phyloP scores from a whole-genome alignment of 176 grass and related monocot species.

The Bonia amplexicaulis region DNA sequence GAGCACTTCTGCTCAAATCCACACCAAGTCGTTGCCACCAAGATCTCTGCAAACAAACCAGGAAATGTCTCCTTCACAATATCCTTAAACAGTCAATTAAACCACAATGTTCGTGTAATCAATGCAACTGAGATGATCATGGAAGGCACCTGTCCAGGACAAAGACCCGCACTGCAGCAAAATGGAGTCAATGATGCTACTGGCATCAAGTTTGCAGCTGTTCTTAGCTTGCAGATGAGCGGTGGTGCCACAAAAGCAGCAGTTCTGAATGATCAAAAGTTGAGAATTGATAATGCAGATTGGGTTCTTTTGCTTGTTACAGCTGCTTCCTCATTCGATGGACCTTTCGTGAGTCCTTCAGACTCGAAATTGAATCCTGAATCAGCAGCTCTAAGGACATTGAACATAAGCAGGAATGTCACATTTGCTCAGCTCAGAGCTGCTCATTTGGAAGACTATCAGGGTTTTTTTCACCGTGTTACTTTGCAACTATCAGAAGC shows the following conservation, averaged over 20 bases:
- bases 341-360: constrained; percentile 55
- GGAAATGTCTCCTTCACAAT: constrained; percentile 48
- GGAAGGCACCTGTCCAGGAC: constrained; percentile 50
- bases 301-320: constrained; percentile 56
- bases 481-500: constrained; percentile 46
- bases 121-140: constrained; percentile 52
- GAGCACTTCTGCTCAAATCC: constrained; percentile 75
- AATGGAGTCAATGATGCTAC: constrained; percentile 1
- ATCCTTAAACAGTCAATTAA: constrained; percentile 50
- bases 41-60: constrained; percentile 54
- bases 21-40: constrained; percentile 55
- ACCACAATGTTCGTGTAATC: constrained; percentile 30
- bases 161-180: constrained; percentile 19
- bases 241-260: constrained; percentile 12
- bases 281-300: constrained; percentile 63
- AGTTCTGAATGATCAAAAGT: constrained; percentile 37
- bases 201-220: constrained; percentile 65
- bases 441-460: constrained; percentile 77
- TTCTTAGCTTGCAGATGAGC: constrained; percentile 44
- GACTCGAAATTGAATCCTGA: constrained; percentile 59
- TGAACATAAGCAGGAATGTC: constrained; percentile 42
- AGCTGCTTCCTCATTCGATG: constrained; percentile 60
- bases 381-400: constrained; percentile 25
- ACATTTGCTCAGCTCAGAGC: constrained; percentile 51
- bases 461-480: constrained; percentile 65